Base-by-base conservation (phyloP, 352 stramenopile species). In the Pythium scleroteichum region DNA sequence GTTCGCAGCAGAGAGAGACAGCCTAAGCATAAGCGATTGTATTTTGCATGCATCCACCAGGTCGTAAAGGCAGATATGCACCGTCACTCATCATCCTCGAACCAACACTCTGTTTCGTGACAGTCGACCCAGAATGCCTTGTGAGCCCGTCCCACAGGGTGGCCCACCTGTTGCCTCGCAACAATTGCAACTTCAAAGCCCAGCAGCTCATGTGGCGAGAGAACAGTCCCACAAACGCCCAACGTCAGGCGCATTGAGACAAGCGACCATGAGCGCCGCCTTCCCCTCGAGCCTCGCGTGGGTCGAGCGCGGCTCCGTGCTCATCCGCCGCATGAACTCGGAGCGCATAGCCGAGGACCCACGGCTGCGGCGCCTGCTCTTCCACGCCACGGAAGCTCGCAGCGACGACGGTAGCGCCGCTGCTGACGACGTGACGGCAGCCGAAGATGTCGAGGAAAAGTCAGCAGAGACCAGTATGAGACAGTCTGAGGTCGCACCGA, bases 291-390 rank as follows among this genome's bases (percentile, higher is more conserved):
- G 66, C 38, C 59, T 92, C 27, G 75, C 78, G 51, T 94, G 86
- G 85, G 75, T 91, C 29, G 86, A 95, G 62, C 85, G 86, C 52
- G 86, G 86, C 46, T 92, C 86, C 4, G 78, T 84, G 52, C 74
- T 95, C 46, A 86, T 95, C 53, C 82, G 86, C 22, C 85, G 86
- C 70, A 95, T 95, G 80, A 95, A 95, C 62, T 92, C 85, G 45
- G 86, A 95, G 69, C 82, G 86, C 35, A 77, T 95, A 40, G 86
- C 86, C 8, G 84, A 94, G 66, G 86, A 95, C 59, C 83, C 83
- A 58, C 84, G 86, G 26, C 71, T 95, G 44, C 78, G 79, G 10
- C 78, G 85, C 0, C 51, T 93, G 42, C 56, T 93, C 38, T 74
- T 88, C 8, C 63, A 75, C 27, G 22, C 72, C 23, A 58, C 35